Evolutionary conservation across 495 filamentous ascomycete genomes (phyloP).

Genomic region (Penicillium ochrochloron): DNA sequence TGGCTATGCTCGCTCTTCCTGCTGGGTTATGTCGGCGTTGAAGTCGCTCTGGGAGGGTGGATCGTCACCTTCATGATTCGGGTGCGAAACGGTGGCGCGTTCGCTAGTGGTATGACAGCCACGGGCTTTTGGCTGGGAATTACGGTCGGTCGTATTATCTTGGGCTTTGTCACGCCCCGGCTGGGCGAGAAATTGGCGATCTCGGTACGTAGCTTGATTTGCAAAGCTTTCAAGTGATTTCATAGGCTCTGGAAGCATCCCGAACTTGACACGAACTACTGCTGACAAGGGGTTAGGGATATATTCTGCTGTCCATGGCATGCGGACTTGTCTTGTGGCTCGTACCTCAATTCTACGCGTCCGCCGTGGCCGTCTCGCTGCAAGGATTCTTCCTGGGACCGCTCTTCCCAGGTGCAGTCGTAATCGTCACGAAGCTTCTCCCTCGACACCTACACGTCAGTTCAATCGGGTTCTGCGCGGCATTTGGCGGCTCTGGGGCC

Average conservation of each 20-base stretch:
- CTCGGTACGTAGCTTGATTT: conserved; percentile 36
- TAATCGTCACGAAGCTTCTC: conserved; percentile 80
- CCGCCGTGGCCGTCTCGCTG: conserved; percentile 68
- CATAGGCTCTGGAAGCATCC: neutral
- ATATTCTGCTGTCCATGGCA: conserved; percentile 55
- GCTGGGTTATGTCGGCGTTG: conserved; percentile 80
- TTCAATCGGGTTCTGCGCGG: conserved; percentile 81
- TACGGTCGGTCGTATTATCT: conserved; percentile 60
- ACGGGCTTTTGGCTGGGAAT: conserved; percentile 72
- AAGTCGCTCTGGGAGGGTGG: conserved; percentile 81
- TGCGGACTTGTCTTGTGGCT: conserved; percentile 68
- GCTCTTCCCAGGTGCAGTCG: conserved; percentile 74
- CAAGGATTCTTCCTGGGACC: conserved; percentile 74
- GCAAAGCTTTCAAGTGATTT: neutral
- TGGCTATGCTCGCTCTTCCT: conserved; percentile 81
- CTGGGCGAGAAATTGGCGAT: conserved; percentile 66
- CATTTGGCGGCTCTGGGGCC: conserved; percentile 79
- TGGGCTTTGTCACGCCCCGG: conserved; percentile 66
- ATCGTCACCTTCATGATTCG: conserved; percentile 68
- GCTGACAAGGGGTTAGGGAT: conserved; percentile 39
- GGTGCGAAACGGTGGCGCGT: conserved; percentile 57
- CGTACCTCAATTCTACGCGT: conserved; percentile 73
- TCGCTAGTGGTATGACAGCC: conserved; percentile 64
- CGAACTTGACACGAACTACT: neutral
- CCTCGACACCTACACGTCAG: conserved; percentile 78